These are phyloP conservation scores for Mimosa pudica DNA, from an alignment of 306 rosid species.

Conservation along the genomic window DNA sequence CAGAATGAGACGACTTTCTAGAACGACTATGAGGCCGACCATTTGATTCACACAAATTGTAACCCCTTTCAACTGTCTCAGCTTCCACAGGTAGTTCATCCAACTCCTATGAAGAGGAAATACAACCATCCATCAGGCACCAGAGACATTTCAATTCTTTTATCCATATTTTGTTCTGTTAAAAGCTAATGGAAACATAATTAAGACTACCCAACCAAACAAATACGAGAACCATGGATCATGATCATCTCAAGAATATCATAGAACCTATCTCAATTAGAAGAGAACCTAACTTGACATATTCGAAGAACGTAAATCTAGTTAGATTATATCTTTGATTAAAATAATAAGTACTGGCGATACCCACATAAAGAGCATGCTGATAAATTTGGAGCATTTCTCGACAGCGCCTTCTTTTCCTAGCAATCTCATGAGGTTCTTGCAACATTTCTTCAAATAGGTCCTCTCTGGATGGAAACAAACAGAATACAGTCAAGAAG, in stretches of 20 bases:
- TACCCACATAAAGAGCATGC: conserved; percentile 77
- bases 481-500: conserved; percentile 29
- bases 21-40: conserved; percentile 72
- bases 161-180: not conserved
- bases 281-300: conserved; percentile 19
- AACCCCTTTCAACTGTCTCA: conserved; percentile 84
- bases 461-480: conserved; percentile 64
- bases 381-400: conserved; percentile 85
- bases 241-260: conserved; percentile 19
- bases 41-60: conserved; percentile 60
- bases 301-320: conserved; percentile 4
- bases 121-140: conserved; percentile 21
- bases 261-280: not conserved
- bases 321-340: not conserved
- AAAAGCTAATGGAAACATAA: conserved; percentile 5
- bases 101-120: conserved; percentile 63
- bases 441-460: conserved; percentile 88
- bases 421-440: conserved; percentile 83
- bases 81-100: conserved; percentile 88
- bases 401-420: conserved; percentile 76
- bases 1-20: conserved; percentile 57
- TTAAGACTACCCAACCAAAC: not conserved
- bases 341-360: not conserved
- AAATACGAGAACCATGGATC: conserved; percentile 3
- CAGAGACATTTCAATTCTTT: conserved; percentile 19